A percentile compares a stretch with the other conserved stretches of the same genome.
Conservation (phyloP, 805 yeast genomes). For the Saccharomyces eubayanus region DNA sequence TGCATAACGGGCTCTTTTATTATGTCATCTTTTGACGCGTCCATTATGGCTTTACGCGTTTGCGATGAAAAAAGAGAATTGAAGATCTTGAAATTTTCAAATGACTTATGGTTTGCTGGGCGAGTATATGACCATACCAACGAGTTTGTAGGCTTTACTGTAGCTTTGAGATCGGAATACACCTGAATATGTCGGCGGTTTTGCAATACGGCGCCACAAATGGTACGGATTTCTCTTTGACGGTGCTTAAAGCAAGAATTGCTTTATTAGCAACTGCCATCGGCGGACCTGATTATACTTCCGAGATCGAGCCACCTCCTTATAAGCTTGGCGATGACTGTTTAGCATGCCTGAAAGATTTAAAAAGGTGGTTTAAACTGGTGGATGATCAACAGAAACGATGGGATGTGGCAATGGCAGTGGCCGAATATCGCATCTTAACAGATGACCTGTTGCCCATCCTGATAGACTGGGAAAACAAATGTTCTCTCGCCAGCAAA, state of each 20-base stretch:
- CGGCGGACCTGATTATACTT: conserved; percentile 77
- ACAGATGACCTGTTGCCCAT: conserved; percentile 66
- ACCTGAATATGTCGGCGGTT: background rate
- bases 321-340: conserved; percentile 78
- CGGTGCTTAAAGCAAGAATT: conserved; percentile 57
- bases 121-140: background rate
- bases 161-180: background rate
- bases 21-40: background rate
- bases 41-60: background rate
- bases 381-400: conserved; percentile 67
- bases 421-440: conserved; percentile 71
- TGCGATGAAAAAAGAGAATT: background rate
- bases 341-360: conserved; percentile 72
- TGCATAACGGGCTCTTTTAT: background rate
- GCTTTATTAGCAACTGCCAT: conserved; percentile 77
- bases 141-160: background rate
- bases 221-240: background rate
- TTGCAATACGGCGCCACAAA: background rate
- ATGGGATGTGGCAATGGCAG: conserved; percentile 80
- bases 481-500: conserved; percentile 21
- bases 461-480: conserved; percentile 60
- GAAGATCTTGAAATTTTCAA: background rate
- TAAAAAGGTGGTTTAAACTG: conserved; percentile 78
- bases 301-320: conserved; percentile 38
- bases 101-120: background rate